These are phyloP conservation scores for Infundibulicybe gibba DNA, from an alignment of 768 basidiomycete genomes.

Conservation along the genomic window DNA sequence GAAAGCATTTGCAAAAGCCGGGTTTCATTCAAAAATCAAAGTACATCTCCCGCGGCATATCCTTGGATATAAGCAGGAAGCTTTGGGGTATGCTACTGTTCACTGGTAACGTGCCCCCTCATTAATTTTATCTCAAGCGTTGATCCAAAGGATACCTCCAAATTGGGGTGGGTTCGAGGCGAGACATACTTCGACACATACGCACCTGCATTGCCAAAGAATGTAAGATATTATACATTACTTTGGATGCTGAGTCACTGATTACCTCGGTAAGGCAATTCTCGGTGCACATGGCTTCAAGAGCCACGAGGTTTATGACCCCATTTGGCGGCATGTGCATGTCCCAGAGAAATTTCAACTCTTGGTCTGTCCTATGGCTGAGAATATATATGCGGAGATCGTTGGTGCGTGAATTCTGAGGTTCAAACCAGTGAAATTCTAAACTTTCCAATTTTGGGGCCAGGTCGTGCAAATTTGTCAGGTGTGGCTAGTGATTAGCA, in stretches of 20 bases:
- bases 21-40: conserved; percentile 14
- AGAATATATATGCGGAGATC: conserved; percentile 4
- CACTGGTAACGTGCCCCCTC: too few species aligned
- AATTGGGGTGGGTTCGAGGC: conserved; percentile 15
- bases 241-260: not conserved
- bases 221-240: conserved; percentile 4
- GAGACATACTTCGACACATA: conserved; percentile 18
- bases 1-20: conserved; percentile 10
- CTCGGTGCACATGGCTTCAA: conserved; percentile 12
- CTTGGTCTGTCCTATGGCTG: conserved; percentile 11
- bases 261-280: conserved; percentile 4
- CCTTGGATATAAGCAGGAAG: conserved; percentile 18
- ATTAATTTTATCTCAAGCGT: conserved; percentile 12
- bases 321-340: conserved; percentile 8
- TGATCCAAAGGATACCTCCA: conserved; percentile 11
- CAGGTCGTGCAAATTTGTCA: conserved; percentile 7
- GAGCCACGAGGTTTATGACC: conserved; percentile 9
- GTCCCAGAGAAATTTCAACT: conserved; percentile 9
- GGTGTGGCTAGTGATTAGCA: conserved; percentile 18
- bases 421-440: too few species aligned
- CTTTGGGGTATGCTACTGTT: conserved; percentile 13
- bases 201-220: conserved; percentile 17
- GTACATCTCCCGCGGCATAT: conserved; percentile 18
- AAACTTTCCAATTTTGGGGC: not conserved
- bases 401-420: not conserved